phyloP scores from a whole-genome alignment of 148 eudicot species.

The Hydrangea macrophylla region DNA sequence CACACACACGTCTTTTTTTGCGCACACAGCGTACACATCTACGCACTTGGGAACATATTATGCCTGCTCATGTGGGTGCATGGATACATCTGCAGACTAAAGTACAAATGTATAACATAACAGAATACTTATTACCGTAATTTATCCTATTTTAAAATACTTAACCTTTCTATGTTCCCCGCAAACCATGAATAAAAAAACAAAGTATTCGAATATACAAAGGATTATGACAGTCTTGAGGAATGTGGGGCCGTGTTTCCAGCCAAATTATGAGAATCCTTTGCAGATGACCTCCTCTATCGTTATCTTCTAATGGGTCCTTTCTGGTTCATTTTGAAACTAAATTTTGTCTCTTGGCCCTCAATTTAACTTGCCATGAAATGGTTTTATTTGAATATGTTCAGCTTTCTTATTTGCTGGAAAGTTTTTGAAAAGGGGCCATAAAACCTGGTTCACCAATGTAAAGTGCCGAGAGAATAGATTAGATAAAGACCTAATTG shows the following conservation, averaged over 20 bases:
- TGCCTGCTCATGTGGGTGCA: background rate
- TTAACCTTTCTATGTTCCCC: background rate
- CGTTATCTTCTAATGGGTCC: too few relatives aligned
- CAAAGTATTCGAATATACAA: too few relatives aligned
- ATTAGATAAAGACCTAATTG: too few relatives aligned
- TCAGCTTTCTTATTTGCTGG: background rate
- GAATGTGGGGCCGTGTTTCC: background rate
- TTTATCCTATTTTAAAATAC: background rate
- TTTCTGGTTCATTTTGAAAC: background rate
- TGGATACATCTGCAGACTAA: background rate
- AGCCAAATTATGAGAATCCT: background rate
- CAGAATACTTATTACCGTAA: background rate
- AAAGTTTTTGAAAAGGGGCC: too few relatives aligned
- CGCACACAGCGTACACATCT: too few relatives aligned
- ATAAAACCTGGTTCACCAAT: too few relatives aligned
- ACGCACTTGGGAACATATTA: too few relatives aligned
- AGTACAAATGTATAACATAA: background rate
- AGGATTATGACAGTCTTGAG: too few relatives aligned
- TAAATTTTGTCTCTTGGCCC: background rate
- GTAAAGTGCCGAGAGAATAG: too few relatives aligned
- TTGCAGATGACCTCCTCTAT: background rate
- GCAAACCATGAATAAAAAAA: background rate
- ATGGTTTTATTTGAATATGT: background rate
- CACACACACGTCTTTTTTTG: background rate
- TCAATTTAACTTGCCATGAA: background rate